Base-by-base conservation (phyloP, 768 basidiomycete species). In the Agaricus blazei region DNA sequence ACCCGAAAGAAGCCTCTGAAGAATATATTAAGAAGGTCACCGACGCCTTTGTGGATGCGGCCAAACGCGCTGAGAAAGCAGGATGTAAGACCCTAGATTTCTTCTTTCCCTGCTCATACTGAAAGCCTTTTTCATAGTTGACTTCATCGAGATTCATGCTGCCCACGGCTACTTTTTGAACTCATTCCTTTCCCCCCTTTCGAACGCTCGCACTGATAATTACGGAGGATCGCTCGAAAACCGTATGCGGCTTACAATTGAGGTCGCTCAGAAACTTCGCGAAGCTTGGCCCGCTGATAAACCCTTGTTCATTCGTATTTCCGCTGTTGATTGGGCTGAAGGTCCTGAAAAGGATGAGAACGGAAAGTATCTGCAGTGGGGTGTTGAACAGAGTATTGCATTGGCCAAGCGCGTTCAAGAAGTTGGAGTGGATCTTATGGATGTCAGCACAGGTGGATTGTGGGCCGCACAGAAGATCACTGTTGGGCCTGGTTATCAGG, bases 381-480 rank as follows among this genome's bases (percentile, higher is more conserved):
- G 90, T 9, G 72, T 90, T 50, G 84, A 90, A 64, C 91, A 93
- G 68, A 88, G 79, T 64, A 83, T 74, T 27, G 62, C 83, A 31
- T 74, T 84, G 27, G 74, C 76, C 1, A 75, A 75, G 9, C 76
- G 81, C 64, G 66, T 92, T 62, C 66, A 78, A 62, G 73, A 82
- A 56, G 61, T 83, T 4, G 88, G 87, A 7, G 75, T 92, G 7
- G 91, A 93, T 64, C 70, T 95, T n/a, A 65, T 95, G 51, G 88
- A 93, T 67, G 76, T 77, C 47, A 83, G 80, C 41, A 76, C 77
- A 1, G 90, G 87, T 14, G 88, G 88, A 2, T 85, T 85, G 61
- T 86, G 80, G 73, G 64, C 58, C 2, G 62, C 75, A 52, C 85
- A 88, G 67, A 78, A 85, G 62, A 85, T 92, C 49, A 56, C 65